These are phyloP conservation scores for Fusarium subglutinans DNA, from an alignment of 2,329 filamentous ascomycete genomes.

Conservation along the genomic window DNA sequence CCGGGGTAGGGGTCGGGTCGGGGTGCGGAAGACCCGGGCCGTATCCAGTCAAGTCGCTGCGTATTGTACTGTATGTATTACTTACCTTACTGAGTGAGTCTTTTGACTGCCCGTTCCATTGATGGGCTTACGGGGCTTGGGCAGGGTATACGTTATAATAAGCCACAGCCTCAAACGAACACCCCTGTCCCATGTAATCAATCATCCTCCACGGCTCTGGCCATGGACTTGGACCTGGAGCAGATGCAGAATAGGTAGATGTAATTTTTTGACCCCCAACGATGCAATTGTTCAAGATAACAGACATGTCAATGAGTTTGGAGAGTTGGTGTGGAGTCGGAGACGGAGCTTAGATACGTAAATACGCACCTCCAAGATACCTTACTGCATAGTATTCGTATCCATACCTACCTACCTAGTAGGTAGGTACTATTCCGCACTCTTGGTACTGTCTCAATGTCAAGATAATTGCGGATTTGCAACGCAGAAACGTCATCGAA, in stretches of 20 bases:
- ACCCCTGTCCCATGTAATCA: constrained; percentile 18
- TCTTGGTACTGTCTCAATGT: background rate
- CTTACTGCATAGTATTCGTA: background rate
- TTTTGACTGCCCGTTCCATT: background rate
- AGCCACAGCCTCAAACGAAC: constrained; percentile 36
- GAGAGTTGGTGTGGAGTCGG: background rate
- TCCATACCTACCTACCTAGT: too few species aligned
- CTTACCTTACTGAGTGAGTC: background rate
- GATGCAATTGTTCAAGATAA: background rate
- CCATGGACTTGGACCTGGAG: constrained; percentile 1
- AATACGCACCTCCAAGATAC: constrained; percentile 7
- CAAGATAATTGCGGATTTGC: background rate
- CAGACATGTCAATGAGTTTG: background rate
- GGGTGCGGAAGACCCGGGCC: constrained; percentile 29
- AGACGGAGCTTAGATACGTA: constrained; percentile 20
- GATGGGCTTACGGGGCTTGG: constrained; percentile 30
- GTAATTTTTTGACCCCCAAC: constrained; percentile 4
- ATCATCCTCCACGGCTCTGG: constrained; percentile 6
- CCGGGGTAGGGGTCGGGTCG: background rate
- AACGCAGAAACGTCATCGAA: constrained; percentile 13
- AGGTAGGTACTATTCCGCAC: background rate
- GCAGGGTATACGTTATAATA: constrained; percentile 23
- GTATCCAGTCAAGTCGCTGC: constrained; percentile 22
- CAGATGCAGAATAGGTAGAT: background rate
- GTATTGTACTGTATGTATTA: constrained; percentile 9